phyloP scores from a whole-genome alignment of 1,284 basidiomycete species.

The Tremellales sp. region DNA sequence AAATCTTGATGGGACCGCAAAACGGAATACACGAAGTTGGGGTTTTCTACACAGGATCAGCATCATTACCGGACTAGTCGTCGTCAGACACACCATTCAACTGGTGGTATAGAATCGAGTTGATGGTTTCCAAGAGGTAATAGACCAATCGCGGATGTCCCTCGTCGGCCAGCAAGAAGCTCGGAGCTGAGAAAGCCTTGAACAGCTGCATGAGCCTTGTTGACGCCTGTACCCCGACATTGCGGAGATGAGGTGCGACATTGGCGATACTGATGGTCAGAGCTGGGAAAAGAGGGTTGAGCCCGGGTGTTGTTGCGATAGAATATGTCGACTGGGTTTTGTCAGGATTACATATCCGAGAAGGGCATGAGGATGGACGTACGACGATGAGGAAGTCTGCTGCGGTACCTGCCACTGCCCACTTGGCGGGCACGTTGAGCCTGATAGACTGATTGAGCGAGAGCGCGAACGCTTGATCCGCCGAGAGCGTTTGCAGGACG shows the following conservation, averaged over 20 bases:
- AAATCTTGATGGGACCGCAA: constrained; percentile 75
- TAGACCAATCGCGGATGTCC: constrained; percentile 87
- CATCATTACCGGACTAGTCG: too few relatives aligned
- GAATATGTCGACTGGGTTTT: constrained; percentile 71
- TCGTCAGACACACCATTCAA: constrained; percentile 24
- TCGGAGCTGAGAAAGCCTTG: constrained; percentile 79
- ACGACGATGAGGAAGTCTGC: constrained; percentile 86
- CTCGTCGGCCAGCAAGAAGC: constrained; percentile 86
- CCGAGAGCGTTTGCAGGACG: constrained; percentile 84
- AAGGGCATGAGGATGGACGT: constrained; percentile 43
- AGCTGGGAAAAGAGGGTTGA: constrained; percentile 83
- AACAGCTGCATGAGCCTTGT: constrained; percentile 81
- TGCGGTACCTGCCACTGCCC: constrained; percentile 65
- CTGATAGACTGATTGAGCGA: constrained; percentile 58
- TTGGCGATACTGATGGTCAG: constrained; percentile 87
- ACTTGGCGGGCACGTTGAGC: constrained; percentile 66
- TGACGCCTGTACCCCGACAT: constrained; percentile 74
- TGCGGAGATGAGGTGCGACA: constrained; percentile 75
- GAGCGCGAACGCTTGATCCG: constrained; percentile 69
- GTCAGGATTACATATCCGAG: not conserved
- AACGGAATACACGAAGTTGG: constrained; percentile 81
- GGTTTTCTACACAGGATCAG: constrained; percentile 58
- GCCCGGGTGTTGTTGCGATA: constrained; percentile 81
- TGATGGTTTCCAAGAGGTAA: constrained; percentile 90
- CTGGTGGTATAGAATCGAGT: constrained; percentile 69